Evolutionary conservation across 2,329 filamentous ascomycete genomes (phyloP).

Genomic region (Pseudocercospora pini-densiflorae): DNA sequence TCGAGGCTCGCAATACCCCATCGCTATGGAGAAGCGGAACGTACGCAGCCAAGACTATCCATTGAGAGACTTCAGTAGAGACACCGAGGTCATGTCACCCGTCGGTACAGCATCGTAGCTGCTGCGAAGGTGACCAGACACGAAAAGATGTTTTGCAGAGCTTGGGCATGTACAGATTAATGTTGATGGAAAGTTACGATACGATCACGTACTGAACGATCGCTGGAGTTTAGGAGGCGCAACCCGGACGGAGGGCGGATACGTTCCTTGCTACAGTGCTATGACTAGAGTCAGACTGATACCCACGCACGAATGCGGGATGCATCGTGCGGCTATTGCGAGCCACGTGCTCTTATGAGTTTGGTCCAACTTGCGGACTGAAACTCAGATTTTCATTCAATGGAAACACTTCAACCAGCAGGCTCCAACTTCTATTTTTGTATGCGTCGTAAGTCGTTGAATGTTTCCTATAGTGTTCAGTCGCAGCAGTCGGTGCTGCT

Average conservation of each 20-base stretch:
- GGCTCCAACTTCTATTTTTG: no score
- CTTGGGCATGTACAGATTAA: background rate
- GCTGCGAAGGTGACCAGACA: background rate
- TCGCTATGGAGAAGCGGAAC: constrained; percentile 14
- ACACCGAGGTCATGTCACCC: background rate
- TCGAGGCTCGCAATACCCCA: constrained; percentile 11
- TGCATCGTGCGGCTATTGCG: background rate
- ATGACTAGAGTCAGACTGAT: background rate
- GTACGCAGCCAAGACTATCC: constrained; percentile 10
- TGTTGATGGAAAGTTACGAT: background rate
- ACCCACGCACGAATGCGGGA: background rate
- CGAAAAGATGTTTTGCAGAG: background rate
- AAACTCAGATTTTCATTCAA: background rate
- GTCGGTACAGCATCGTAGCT: background rate
- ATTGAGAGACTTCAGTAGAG: constrained; percentile 13
- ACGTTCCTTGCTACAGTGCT: background rate
- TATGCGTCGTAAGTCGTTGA: no score
- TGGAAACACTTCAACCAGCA: no score
- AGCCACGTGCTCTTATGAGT: background rate
- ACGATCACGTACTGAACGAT: background rate
- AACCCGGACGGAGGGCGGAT: background rate
- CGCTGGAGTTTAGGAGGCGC: background rate
- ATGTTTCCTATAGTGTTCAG: no score
- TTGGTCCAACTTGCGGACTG: background rate
- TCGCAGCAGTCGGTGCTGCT: no score